phyloP scores from a whole-genome alignment of 106 monocot species.

The Dendrobium nobile region DNA sequence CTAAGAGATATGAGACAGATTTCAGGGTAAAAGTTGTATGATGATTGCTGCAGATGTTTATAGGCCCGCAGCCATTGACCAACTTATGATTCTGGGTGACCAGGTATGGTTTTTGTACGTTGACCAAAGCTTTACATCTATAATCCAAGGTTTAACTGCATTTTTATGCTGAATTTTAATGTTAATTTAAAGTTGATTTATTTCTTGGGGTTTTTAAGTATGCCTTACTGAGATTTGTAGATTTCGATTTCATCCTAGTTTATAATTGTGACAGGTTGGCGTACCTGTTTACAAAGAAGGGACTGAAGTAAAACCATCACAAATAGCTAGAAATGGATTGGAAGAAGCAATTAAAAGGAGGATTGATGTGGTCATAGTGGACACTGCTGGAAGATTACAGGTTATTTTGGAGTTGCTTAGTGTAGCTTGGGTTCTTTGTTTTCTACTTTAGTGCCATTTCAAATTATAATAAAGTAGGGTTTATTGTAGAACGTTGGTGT shows the following conservation, averaged over 20 bases:
- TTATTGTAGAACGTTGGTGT: neutral
- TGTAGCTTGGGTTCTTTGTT: neutral
- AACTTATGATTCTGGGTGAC: conserved; percentile 76
- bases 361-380: conserved; percentile 84
- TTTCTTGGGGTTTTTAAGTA: neutral
- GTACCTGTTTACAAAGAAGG: conserved; percentile 84
- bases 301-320: conserved; percentile 62
- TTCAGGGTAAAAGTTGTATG: conserved; percentile 97
- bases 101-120: conserved; percentile 37
- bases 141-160: neutral
- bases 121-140: neutral
- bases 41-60: conserved; percentile 95
- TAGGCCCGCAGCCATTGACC: conserved; percentile 94
- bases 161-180: neutral
- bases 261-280: conserved; percentile 43
- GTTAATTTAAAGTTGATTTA: neutral
- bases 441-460: neutral
- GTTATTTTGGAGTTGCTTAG: conserved; percentile 16
- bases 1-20: conserved; percentile 31
- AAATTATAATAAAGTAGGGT: neutral
- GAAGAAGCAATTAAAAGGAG: conserved; percentile 75
- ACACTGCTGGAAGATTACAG: conserved; percentile 98
- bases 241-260: neutral
- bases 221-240: neutral
- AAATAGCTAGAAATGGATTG: conserved; percentile 78